Percentiles rank a stretch among this genome's conserved stretches.
These are phyloP conservation scores for Diplocarpon mali DNA, from an alignment of 2,329 filamentous ascomycete genomes.

Conservation along the genomic window DNA sequence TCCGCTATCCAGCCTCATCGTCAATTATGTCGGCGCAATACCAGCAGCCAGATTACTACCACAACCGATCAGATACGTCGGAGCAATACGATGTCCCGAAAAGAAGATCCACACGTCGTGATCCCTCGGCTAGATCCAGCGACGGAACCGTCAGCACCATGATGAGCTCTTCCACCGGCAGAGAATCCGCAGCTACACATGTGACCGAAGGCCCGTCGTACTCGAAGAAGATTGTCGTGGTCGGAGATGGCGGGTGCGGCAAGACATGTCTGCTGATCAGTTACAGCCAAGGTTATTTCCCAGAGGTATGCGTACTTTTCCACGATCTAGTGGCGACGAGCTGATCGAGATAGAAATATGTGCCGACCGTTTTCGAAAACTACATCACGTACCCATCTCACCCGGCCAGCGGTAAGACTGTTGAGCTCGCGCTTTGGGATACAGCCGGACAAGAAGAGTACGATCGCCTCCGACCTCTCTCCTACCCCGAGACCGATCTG, in stretches of 20 bases:
- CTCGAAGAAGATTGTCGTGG: slow-evolving; percentile 98
- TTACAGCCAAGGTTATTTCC: slow-evolving; percentile 97
- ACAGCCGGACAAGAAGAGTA: slow-evolving; percentile 98
- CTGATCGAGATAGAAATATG: slow-evolving; percentile 70
- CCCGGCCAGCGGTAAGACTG: slow-evolving; percentile 76
- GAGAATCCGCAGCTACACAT: slow-evolving; percentile 70
- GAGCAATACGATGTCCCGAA: slow-evolving; percentile 24
- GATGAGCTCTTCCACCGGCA: slow-evolving; percentile 56
- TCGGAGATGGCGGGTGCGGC: slow-evolving; percentile 93
- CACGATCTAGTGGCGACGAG: not conserved
- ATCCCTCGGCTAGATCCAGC: slow-evolving; percentile 48
- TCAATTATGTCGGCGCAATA: slow-evolving; percentile 24
- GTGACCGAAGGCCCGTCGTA: slow-evolving; percentile 85
- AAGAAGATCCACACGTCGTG: slow-evolving; percentile 25
- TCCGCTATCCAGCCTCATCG: slow-evolving; percentile 1
- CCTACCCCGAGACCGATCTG: slow-evolving; percentile 94
- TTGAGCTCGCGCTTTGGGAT: slow-evolving; percentile 96
- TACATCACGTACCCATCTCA: slow-evolving; percentile 98
- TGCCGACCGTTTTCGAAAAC: slow-evolving; percentile 98
- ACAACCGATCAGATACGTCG: slow-evolving; percentile 23
- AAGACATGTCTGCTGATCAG: slow-evolving; percentile 98
- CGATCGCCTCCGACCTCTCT: slow-evolving; percentile 86
- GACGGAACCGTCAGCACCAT: slow-evolving; percentile 85
- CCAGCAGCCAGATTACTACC: slow-evolving; percentile 23
- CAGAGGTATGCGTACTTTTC: slow-evolving; percentile 56